Evolutionary conservation across 2,329 filamentous ascomycete genomes (phyloP), one percentile per base, ranked within the genome.

Genomic region (Elsinoe necatrix): DNA sequence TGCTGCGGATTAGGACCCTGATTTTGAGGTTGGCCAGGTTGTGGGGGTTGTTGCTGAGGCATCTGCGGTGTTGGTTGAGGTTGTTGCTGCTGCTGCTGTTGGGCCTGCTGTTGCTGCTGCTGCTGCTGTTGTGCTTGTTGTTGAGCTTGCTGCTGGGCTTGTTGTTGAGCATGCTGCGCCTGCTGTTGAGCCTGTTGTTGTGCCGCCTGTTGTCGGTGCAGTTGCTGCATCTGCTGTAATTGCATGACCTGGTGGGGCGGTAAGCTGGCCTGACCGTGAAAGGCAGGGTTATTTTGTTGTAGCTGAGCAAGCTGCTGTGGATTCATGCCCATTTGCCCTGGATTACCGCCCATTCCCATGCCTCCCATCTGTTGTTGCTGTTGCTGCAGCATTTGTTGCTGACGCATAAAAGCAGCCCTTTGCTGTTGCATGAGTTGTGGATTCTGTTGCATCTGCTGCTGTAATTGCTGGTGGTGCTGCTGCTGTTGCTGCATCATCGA

Each of bases 391-490:
- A 64, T 62, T 48, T 66, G 64, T 58, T 69, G 70, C 58, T 67
- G 65, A 41, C 66, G 65, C 47, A 70, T 71, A 47, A 72, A 69
- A 60, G 67, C 65, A 43, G 69, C 65, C 45, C 71, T 68, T 50
- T 71, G 69, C 54, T 72, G 72, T 51, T 71, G 71, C n/a, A 54
- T 23, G 18, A 58, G 31, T 57, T 68, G 65, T 58, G 62, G 64
- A 61, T 82, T 80, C 61, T 82, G 79, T 14, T 74, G 73, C 71
- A 82, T 77, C 41, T 71, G 67, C 43, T 75, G 74, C 54, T 77
- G 75, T 50, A 74, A 39, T 43, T 58, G 58, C 54, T 67, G 67
- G 29, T 64, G 62, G 20, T 66, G 62, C 31, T 65, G 62, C 31
- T 65, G 64, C 48, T 65, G 74, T 58, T 77, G 76, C 62, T 77